Evolutionary conservation across 2,329 filamentous ascomycete genomes (phyloP), one percentile per base, ranked within the genome.

Genomic region (Epicoccum sorghinum): DNA sequence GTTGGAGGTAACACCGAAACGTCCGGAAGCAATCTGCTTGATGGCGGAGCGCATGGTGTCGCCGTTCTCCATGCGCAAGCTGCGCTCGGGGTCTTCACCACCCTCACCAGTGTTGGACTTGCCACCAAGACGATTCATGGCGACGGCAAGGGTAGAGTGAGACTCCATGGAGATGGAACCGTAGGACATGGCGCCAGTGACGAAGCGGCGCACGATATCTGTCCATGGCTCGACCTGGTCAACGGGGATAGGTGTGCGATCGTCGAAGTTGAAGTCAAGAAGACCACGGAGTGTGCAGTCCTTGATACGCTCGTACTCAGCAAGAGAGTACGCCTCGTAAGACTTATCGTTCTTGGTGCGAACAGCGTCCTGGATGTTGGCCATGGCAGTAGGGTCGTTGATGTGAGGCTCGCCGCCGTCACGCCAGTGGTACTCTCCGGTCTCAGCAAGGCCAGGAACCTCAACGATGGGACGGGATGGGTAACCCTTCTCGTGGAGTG

Each of bases 171-270:
- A 97, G 69, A 98, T 98, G 36, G 93, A 97, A 42, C 93, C 93
- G 72, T 98, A 98, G 3, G 93, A 98, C 93, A 98, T 98, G 66
- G 93, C 93, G 73, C 93, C 93, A 35, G 93, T 97, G 68, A 93
- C 95, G 80, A 97, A 97, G 59, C 93, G 90, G 62, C 93, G 90
- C 40, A 97, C 93, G 67, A 98, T 97, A 69, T 97, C 93, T 3
- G 93, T 97, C 93, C 93, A 98, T 18, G 93, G 91, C 80, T 98
- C 93, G 54, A 98, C 93, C 77, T 97, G 93, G 65, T 97, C 93
- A 62, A 98, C 96, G 4, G 93, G 91, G 24, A 98, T 91, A 0
- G 93, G 86, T 13, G 83, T 86, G 64, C 86, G 83, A 63, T 95
- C 89, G 41, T 97, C 93, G 66, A 96, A 97, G 76, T 96, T 92